These are phyloP conservation scores for Hypoxylon crocopeplum DNA, from an alignment of 495 filamentous ascomycete genomes.

Conservation along the genomic window DNA sequence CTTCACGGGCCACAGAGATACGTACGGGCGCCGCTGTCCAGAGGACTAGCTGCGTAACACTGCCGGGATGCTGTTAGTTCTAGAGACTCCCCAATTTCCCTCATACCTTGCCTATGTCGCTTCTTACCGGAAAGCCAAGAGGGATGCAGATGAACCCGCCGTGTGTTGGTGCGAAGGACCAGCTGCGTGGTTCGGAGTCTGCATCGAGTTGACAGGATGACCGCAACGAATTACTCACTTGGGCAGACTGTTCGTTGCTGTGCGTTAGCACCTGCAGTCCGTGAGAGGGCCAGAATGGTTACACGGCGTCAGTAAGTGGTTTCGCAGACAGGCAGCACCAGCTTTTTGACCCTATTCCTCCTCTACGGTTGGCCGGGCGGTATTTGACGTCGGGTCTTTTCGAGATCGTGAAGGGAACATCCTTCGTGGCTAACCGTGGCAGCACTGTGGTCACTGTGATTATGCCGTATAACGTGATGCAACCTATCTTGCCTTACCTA, in stretches of 20 bases:
- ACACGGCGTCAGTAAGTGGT: no score
- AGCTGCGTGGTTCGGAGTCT: conserved; percentile 6
- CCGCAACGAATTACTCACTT: not conserved
- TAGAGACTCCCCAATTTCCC: conserved; percentile 4
- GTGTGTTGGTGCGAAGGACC: not conserved
- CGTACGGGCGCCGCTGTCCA: conserved; percentile 8
- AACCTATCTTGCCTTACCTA: not conserved
- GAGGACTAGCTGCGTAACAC: conserved; percentile 9
- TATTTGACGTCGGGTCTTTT: not conserved
- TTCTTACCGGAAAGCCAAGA: no score
- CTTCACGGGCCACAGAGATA: conserved; percentile 16
- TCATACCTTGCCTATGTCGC: no score
- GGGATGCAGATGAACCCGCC: not conserved
- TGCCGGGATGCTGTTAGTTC: not conserved
- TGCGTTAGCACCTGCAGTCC: not conserved
- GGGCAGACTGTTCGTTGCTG: not conserved
- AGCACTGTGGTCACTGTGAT: not conserved
- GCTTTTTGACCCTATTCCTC: no score
- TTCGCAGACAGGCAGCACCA: no score
- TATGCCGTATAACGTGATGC: not conserved
- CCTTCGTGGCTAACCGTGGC: not conserved
- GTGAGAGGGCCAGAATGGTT: no score
- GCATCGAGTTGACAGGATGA: not conserved
- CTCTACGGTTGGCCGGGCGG: not conserved
- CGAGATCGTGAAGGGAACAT: conserved; percentile 4